phyloP scores from a whole-genome alignment of 768 basidiomycete species.

The Hortiboletus campestris region DNA sequence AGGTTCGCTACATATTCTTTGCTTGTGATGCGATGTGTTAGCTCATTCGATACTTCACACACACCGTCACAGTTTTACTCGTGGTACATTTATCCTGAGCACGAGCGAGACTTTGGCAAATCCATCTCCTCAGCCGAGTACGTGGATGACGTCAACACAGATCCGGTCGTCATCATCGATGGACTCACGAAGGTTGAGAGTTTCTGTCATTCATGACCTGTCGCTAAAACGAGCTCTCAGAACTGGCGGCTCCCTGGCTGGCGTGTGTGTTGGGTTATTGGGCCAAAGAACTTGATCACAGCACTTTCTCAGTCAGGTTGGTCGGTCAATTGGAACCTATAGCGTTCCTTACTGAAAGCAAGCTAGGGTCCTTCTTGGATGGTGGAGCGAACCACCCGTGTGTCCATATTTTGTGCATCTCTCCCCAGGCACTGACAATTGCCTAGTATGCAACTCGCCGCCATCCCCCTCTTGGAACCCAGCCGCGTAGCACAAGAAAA shows the following conservation, averaged over 20 bases:
- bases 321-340: conserved; percentile 5
- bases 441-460: conserved; percentile 78
- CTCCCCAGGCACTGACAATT: not conserved
- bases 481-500: conserved; percentile 68
- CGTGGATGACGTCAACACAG: conserved; percentile 84
- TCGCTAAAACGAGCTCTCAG: conserved; percentile 39
- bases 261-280: conserved; percentile 92
- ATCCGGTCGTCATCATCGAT: conserved; percentile 82
- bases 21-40: not conserved
- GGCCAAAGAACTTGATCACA: conserved; percentile 83
- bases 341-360: not conserved
- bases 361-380: conserved; percentile 79
- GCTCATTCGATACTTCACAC: not conserved
- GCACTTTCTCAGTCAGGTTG: conserved; percentile 87
- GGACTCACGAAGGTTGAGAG: conserved; percentile 80
- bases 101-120: conserved; percentile 68
- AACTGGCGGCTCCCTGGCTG: conserved; percentile 96
- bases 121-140: conserved; percentile 82
- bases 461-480: conserved; percentile 79
- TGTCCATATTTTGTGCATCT: conserved; percentile 26
- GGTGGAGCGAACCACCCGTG: conserved; percentile 94
- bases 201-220: not conserved
- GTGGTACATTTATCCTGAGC: conserved; percentile 91
- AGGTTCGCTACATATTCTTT: conserved; percentile 44
- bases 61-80: conserved; percentile 70